phyloP scores from a whole-genome alignment of 495 filamentous ascomycete species.

The Neurospora sp. region DNA sequence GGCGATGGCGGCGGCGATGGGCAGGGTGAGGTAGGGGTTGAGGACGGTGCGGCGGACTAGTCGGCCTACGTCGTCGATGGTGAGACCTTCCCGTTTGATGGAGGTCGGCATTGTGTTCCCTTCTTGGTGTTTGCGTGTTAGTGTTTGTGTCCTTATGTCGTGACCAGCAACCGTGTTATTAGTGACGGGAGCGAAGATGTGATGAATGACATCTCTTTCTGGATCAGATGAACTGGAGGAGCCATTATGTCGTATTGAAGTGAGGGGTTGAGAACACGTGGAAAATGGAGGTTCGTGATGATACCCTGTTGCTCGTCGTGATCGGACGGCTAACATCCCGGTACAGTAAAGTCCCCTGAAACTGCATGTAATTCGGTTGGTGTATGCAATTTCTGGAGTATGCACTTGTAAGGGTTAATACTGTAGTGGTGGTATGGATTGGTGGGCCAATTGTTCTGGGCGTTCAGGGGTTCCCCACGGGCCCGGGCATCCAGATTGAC shows the following conservation, averaged over 20 bases:
- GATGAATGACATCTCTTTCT: neutral
- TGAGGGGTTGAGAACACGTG: neutral
- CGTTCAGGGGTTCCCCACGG: neutral
- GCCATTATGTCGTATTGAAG: neutral
- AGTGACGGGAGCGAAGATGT: neutral
- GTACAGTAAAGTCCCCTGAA: no score
- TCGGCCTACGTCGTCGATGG: conserved; percentile 14
- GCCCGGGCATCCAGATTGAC: neutral
- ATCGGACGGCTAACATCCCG: neutral
- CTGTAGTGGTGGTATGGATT: neutral
- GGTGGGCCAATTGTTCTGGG: neutral
- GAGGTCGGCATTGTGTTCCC: conserved; percentile 9
- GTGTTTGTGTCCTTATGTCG: neutral
- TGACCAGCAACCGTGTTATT: neutral
- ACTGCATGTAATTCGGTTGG: no score
- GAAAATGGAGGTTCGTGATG: neutral
- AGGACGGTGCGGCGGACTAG: conserved; percentile 12
- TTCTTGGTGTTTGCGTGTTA: neutral
- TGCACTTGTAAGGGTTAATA: no score
- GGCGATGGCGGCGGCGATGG: conserved; percentile 8
- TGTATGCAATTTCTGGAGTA: no score
- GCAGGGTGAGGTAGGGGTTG: conserved; percentile 14
- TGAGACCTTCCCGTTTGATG: conserved; percentile 12
- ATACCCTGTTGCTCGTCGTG: neutral
- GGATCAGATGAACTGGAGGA: neutral